phyloP scores from a whole-genome alignment of 2,329 filamentous ascomycete species.

The Calonectria naviculata region DNA sequence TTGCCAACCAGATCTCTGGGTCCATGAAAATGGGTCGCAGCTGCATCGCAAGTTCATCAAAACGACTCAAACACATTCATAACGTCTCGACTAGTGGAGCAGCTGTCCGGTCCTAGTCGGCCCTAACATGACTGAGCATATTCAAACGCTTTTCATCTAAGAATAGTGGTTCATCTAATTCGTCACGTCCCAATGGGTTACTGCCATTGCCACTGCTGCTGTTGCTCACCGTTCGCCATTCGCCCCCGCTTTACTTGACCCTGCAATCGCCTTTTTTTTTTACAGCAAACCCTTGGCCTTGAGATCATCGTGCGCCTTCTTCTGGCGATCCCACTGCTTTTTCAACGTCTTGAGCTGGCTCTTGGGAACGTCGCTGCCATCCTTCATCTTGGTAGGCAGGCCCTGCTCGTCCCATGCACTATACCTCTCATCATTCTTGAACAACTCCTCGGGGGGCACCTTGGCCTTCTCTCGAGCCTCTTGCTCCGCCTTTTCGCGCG shows the following conservation, averaged over 20 bases:
- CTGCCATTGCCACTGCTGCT: neutral
- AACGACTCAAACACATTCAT: neutral
- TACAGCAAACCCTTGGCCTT: constrained; percentile 48
- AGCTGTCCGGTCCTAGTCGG: neutral
- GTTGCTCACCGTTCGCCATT: neutral
- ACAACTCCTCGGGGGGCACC: constrained; percentile 65
- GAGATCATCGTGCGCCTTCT: constrained; percentile 79
- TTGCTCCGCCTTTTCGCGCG: constrained; percentile 60
- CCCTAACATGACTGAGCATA: neutral
- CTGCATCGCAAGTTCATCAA: neutral
- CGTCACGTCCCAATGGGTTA: neutral
- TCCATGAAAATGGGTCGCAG: constrained; percentile 1
- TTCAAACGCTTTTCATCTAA: constrained; percentile 19
- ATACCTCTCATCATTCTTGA: constrained; percentile 68
- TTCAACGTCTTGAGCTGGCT: constrained; percentile 82
- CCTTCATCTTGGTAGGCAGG: constrained; percentile 79
- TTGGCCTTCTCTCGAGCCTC: constrained; percentile 70
- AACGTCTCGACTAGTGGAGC: neutral
- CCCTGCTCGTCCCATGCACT: constrained; percentile 87
- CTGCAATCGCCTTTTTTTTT: neutral
- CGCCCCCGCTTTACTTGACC: neutral
- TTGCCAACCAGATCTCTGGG: constrained; percentile 7
- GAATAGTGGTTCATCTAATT: constrained; percentile 14
- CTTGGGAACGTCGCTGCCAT: constrained; percentile 85
- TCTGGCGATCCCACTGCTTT: constrained; percentile 93